A percentile compares a stretch with the other conserved stretches of the same genome.
These are phyloP conservation scores for Saccharomyces hybrid DNA, from an alignment of 1,139 yeast species.

Conservation along the genomic window DNA sequence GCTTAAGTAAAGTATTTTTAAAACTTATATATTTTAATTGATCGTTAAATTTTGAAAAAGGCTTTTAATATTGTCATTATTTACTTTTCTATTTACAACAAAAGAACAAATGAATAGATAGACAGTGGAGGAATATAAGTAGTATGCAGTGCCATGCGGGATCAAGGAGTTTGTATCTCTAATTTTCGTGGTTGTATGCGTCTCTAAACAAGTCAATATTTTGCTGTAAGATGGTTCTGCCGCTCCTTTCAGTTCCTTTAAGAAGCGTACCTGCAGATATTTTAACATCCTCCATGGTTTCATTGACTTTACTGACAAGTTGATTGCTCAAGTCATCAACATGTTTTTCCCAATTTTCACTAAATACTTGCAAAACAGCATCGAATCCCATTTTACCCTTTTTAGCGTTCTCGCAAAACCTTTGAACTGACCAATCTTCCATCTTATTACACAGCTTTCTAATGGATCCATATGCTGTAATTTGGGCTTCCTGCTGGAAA, in stretches of 20 bases:
- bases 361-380: conserved; percentile 52
- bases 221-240: conserved; percentile 22
- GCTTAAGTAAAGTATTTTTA: conserved; percentile 14
- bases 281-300: conserved; percentile 28
- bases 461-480: conserved; percentile 18
- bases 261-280: conserved; percentile 22
- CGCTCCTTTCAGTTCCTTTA: conserved; percentile 28
- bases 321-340: conserved; percentile 26
- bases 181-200: conserved; percentile 25
- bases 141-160: background rate
- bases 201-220: conserved; percentile 28
- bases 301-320: conserved; percentile 24
- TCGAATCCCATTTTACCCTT: conserved; percentile 81
- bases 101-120: background rate
- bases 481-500: conserved; percentile 77
- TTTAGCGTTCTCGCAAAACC: conserved; percentile 79
- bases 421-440: conserved; percentile 84
- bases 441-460: conserved; percentile 68
- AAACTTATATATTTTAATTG: conserved; percentile 4
- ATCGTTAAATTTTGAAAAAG: background rate
- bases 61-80: background rate
- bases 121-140: background rate
- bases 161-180: background rate
- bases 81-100: background rate
- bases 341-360: conserved; percentile 44